Base-by-base conservation (phyloP, 73 alveolate species). In the Paramecium sexaurelia region DNA sequence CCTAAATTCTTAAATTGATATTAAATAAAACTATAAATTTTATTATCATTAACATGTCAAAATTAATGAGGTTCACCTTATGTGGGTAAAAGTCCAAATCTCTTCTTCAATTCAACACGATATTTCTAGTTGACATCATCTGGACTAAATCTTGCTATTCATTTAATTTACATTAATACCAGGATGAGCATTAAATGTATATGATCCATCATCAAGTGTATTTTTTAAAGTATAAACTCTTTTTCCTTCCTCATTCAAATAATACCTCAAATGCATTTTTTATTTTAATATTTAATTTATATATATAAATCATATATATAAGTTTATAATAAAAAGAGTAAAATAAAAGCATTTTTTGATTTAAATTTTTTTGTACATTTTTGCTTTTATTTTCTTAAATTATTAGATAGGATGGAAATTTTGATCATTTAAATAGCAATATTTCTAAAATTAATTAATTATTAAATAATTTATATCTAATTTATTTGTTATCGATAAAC, bases 141-240 rank as follows among this genome's bases (percentile, higher is more conserved):
- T 6, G 83, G 83, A 24, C 83, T 61, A 26, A 61, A 61, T 61
- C 83, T 61, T 3, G 83, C 83, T 61, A 61, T 29, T 3, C 11
- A 26, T 26, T 61, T 61, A 26, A 51, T 51, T 51, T 22, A 11
- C 1, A 35, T 27, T 32, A 11, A 35, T 27, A 73, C 87, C 87
- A 27, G 87, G 87, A 73, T 73, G 87, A 73, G 87, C 87, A 73
- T 73, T 73, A 36, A 73, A 73, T 39, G 87, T 73, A 36, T 73
- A 73, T 13, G 87, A 27, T 11, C 87, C 87, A 73, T 73, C 87
- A 36, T 73, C 87, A 36, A 73, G 57, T 35, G 56, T 36, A 37
- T 73, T 73, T 36, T 73, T 33, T 20, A 73, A 39, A 73, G 87
- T 73, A 11, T 73, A 73, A 39, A 73, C 87, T 73, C 87, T 73